A percentile compares a stretch with the other conserved stretches of the same genome.
Conservation (phyloP, 1,139 yeast genomes). For the Scheffersomyces titani region DNA sequence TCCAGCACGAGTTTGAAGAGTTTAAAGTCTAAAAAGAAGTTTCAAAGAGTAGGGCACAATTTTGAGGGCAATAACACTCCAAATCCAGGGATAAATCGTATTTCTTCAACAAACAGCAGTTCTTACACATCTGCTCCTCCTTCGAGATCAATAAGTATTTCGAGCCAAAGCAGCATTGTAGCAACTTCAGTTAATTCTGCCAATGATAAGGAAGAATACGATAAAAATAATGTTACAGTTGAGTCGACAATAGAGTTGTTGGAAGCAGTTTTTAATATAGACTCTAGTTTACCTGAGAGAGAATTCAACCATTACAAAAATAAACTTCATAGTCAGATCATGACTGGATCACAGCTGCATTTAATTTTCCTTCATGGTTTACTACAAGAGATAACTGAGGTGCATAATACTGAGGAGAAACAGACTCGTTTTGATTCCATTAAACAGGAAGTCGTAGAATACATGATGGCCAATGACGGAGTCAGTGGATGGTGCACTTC, state of each 20-base stretch:
- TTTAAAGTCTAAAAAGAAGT: constrained; percentile 4
- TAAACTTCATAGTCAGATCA: constrained; percentile 23
- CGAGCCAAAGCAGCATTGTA: not conserved
- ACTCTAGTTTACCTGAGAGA: constrained; percentile 29
- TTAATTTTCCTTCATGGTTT: constrained; percentile 18
- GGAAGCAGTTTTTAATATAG: constrained; percentile 13
- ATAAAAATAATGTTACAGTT: not conserved
- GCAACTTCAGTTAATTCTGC: not conserved
- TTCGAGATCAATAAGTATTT: not conserved
- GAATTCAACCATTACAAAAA: constrained; percentile 38
- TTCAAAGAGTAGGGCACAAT: constrained; percentile 6
- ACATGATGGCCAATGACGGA: constrained; percentile 54
- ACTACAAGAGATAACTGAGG: constrained; percentile 7
- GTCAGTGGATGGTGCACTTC: constrained; percentile 60
- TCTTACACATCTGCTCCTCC: not conserved
- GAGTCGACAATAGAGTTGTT: constrained; percentile 6
- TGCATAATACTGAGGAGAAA: not conserved
- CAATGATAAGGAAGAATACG: not conserved
- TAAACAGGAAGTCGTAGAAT: constrained; percentile 36
- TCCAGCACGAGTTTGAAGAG: constrained; percentile 4
- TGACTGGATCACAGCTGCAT: constrained; percentile 16
- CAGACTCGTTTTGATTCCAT: constrained; percentile 5
- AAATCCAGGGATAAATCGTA: not conserved
- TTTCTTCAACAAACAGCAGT: not conserved
- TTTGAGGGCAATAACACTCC: constrained; percentile 3